Evolutionary conservation across 2,329 filamentous ascomycete species (phyloP).

Genomic region (Sporothrix phasma): DNA sequence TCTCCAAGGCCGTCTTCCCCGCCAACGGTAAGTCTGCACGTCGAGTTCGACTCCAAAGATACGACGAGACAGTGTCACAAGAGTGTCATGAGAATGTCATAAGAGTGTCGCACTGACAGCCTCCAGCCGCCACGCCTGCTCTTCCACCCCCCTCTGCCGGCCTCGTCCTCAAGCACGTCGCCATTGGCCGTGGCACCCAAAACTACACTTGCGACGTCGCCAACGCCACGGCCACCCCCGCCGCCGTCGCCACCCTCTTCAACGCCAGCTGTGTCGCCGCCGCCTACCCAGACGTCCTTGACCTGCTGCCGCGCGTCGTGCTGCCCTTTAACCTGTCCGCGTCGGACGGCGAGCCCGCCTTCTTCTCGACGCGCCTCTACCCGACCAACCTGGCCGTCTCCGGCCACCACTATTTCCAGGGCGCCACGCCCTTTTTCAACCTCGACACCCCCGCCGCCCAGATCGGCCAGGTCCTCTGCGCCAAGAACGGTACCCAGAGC

Average conservation of each 20-base stretch:
- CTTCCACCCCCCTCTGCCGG: conserved; percentile 47
- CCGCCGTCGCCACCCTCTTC: conserved; percentile 68
- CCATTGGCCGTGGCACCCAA: conserved; percentile 78
- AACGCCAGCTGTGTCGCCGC: conserved; percentile 74
- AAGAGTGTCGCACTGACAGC: no score
- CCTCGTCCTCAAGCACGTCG: conserved; percentile 62
- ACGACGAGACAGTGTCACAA: no score
- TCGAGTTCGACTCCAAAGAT: no score
- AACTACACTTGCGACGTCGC: conserved; percentile 77
- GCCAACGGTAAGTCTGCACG: conserved; percentile 33
- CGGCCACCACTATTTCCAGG: conserved; percentile 71
- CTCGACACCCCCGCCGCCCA: conserved; percentile 48
- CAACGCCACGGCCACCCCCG: conserved; percentile 52
- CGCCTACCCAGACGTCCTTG: conserved; percentile 55
- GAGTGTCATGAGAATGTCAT: no score
- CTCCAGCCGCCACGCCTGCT: conserved; percentile 14
- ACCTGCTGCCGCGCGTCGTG: conserved; percentile 54
- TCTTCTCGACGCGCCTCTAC: conserved; percentile 32
- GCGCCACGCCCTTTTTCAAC: conserved; percentile 65
- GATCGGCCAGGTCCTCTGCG: conserved; percentile 52
- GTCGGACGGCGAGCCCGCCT: conserved; percentile 25
- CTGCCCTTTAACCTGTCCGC: conserved; percentile 58
- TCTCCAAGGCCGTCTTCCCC: conserved; percentile 41
- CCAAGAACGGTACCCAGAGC: conserved; percentile 48
- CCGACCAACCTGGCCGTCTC: conserved; percentile 55